Percentiles rank a stretch among this genome's conserved stretches.
phyloP scores from a whole-genome alignment of 345 rosid genomes.

The Boechera divaricarpa region DNA sequence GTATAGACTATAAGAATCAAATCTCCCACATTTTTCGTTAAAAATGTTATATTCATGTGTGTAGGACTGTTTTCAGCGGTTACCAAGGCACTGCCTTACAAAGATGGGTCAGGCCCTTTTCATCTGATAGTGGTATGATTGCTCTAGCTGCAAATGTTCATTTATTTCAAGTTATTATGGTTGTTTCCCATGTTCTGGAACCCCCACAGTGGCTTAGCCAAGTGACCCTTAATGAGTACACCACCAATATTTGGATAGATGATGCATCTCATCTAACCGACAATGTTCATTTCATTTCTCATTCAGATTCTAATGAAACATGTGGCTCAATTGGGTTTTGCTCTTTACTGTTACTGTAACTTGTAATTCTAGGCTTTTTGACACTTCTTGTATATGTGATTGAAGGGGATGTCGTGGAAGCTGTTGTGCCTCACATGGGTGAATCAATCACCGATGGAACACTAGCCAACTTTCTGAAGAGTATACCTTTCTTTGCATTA shows the following conservation, averaged over 20 bases:
- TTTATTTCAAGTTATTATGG: background rate
- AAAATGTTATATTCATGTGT: constrained; percentile 6
- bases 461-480: constrained; percentile 69
- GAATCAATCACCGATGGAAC: constrained; percentile 95
- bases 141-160: background rate
- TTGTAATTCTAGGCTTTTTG: constrained; percentile 18
- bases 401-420: constrained; percentile 73
- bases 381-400: constrained; percentile 33
- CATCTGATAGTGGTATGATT: constrained; percentile 71
- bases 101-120: constrained; percentile 61
- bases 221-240: background rate
- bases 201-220: background rate
- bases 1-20: background rate
- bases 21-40: background rate
- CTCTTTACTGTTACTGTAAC: constrained; percentile 9
- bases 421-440: constrained; percentile 88
- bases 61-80: constrained; percentile 42
- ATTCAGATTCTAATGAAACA: constrained; percentile 3
- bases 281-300: background rate
- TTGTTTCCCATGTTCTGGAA: background rate
- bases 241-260: background rate
- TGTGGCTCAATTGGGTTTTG: background rate
- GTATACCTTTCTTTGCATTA: constrained; percentile 50
- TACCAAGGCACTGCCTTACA: constrained; percentile 47
- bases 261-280: background rate